Evolutionary conservation across 2,329 filamentous ascomycete species (phyloP).

Genomic region (Simplicillium aogashimaense): DNA sequence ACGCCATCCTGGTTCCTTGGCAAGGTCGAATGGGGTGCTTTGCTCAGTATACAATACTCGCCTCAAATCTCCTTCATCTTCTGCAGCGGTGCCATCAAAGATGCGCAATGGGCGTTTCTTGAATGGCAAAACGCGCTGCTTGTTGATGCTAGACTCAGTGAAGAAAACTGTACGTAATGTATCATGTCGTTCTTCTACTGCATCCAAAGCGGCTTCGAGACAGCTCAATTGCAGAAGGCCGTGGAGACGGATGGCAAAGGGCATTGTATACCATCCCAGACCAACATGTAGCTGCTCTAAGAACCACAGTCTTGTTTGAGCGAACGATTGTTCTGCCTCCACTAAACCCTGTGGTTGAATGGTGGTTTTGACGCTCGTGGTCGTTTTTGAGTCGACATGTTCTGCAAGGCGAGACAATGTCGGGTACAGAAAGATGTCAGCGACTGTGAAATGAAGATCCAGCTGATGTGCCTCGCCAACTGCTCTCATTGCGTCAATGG

Average conservation of each 20-base stretch:
- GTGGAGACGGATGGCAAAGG: constrained; percentile 7
- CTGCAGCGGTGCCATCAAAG: background rate
- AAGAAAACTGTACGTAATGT: constrained; percentile 11
- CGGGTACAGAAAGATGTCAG: constrained; percentile 1
- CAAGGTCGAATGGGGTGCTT: constrained; percentile 13
- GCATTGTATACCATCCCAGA: constrained; percentile 10
- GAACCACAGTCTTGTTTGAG: constrained; percentile 13
- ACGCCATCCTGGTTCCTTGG: constrained; percentile 12
- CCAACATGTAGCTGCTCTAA: constrained; percentile 11
- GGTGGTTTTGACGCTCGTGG: background rate
- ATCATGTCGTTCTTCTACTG: constrained; percentile 11
- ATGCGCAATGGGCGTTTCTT: constrained; percentile 1
- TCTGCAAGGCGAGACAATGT: background rate
- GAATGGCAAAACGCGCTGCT: constrained; percentile 4
- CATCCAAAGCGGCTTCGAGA: constrained; percentile 4
- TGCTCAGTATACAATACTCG: constrained; percentile 8
- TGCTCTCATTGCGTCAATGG: constrained; percentile 28
- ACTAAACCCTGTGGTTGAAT: background rate
- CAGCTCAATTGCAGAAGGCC: constrained; percentile 8
- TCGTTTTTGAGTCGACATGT: background rate
- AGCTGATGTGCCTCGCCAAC: constrained; percentile 5
- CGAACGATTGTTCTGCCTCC: constrained; percentile 12
- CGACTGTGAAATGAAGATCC: constrained; percentile 1
- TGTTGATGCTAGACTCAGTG: background rate
- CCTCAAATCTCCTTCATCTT: background rate